Percentiles rank a stretch among this genome's conserved stretches.
Evolutionary conservation across 1,284 basidiomycete genomes (phyloP).

Genomic region (Cryptococcus neoformans): DNA sequence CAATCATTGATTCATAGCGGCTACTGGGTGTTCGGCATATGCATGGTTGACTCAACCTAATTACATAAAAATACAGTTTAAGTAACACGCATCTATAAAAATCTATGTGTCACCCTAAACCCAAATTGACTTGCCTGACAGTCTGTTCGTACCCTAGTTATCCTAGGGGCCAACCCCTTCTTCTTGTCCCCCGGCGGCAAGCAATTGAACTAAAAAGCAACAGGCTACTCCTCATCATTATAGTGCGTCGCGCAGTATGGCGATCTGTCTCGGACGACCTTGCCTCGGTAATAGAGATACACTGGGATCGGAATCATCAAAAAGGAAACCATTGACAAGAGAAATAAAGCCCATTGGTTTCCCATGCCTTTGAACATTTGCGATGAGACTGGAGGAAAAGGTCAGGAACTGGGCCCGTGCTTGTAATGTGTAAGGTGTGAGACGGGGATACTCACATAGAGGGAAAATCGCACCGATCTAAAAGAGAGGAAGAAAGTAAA

Average conservation of each 20-base stretch:
- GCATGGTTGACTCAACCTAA: too few relatives aligned
- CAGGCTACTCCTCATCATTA: constrained; percentile 10
- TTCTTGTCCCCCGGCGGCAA: too few relatives aligned
- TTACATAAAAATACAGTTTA: too few relatives aligned
- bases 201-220: too few relatives aligned
- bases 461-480: constrained; percentile 29
- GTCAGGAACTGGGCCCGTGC: background rate
- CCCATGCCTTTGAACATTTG: constrained; percentile 33
- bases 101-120: too few relatives aligned
- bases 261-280: constrained; percentile 16
- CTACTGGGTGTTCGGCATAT: too few relatives aligned
- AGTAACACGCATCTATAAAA: too few relatives aligned
- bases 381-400: constrained; percentile 15
- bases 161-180: too few relatives aligned
- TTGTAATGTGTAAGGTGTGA: too few relatives aligned
- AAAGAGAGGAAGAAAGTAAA: background rate
- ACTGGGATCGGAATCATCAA: constrained; percentile 20
- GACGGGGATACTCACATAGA: constrained; percentile 17
- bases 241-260: constrained; percentile 26
- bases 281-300: constrained; percentile 22
- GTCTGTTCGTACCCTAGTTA: too few relatives aligned
- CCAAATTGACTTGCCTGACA: too few relatives aligned
- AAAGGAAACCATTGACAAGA: constrained; percentile 22
- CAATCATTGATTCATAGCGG: too few relatives aligned
- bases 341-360: constrained; percentile 28